A percentile compares a stretch with the other conserved stretches of the same genome.
These are phyloP conservation scores for Phlyctochytrium planicorne DNA, from an alignment of 192 early-diverging fungal genomes.

Conservation along the genomic window DNA sequence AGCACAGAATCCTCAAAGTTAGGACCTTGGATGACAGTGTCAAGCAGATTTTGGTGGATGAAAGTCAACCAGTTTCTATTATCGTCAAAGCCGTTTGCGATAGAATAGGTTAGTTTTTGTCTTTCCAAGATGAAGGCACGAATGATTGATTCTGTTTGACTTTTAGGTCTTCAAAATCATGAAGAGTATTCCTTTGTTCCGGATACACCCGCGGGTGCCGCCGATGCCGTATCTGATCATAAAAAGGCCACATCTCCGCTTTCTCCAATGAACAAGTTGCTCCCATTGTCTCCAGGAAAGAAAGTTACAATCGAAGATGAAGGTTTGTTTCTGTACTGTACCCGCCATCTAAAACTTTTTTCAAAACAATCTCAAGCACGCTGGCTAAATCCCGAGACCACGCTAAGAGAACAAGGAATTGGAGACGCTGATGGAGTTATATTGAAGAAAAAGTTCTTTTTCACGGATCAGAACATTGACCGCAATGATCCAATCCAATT, in stretches of 20 bases:
- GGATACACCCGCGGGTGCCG: slow-evolving; percentile 4
- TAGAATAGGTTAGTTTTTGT: slow-evolving; percentile 45
- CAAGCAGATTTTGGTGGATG: slow-evolving; percentile 58
- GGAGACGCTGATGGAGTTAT: slow-evolving; percentile 44
- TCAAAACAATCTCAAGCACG: slow-evolving; percentile 23
- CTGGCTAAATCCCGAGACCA: slow-evolving; percentile 57
- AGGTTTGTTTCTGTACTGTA: slow-evolving; percentile 2
- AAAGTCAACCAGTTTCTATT: slow-evolving; percentile 36
- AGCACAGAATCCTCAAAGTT: slow-evolving; percentile 54
- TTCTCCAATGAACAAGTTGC: not conserved
- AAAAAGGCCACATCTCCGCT: not conserved
- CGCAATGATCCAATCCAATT: slow-evolving; percentile 61
- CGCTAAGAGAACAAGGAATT: slow-evolving; percentile 54
- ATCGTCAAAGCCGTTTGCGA: slow-evolving; percentile 54
- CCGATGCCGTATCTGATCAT: not conserved
- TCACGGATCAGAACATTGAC: slow-evolving; percentile 60
- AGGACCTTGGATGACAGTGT: slow-evolving; percentile 51
- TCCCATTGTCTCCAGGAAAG: slow-evolving; percentile 10
- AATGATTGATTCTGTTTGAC: not conserved
- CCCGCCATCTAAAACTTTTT: not conserved
- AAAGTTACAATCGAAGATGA: slow-evolving; percentile 23
- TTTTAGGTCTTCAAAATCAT: slow-evolving; percentile 47
- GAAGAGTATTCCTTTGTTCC: slow-evolving; percentile 61
- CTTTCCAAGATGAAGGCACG: not conserved
- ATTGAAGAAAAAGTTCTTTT: slow-evolving; percentile 66